Percentiles rank a stretch among this genome's conserved stretches.
Evolutionary conservation across 176 grass and related monocot species (phyloP).

Genomic region (Zizania latifolia): DNA sequence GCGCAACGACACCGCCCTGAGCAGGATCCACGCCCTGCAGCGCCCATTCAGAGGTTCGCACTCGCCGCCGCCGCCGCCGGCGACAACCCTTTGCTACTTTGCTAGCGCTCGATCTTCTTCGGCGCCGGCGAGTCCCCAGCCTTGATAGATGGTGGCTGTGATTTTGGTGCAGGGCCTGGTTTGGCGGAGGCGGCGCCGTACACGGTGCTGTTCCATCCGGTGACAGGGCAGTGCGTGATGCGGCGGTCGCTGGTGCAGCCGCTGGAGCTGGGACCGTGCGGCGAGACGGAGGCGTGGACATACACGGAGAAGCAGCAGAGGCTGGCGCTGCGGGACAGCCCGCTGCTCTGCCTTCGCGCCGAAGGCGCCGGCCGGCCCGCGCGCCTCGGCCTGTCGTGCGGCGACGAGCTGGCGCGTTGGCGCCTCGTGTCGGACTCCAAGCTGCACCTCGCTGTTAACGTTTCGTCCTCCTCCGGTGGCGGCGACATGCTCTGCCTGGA

Average conservation of each 20-base stretch:
- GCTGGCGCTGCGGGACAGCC: conserved; percentile 29
- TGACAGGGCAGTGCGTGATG: conserved; percentile 44
- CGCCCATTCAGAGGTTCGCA: conserved; percentile 47
- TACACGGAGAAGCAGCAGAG: conserved; percentile 27
- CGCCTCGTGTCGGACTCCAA: conserved; percentile 54
- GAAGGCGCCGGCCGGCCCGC: conserved; percentile 33
- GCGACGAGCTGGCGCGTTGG: conserved; percentile 48
- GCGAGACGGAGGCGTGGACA: conserved; percentile 43
- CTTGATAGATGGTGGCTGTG: too few species aligned
- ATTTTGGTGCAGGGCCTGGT: conserved; percentile 51
- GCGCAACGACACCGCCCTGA: conserved; percentile 34
- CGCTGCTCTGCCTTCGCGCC: conserved; percentile 43
- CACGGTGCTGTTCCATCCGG: conserved; percentile 50
- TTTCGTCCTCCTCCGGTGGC: background rate
- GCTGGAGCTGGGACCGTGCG: conserved; percentile 50
- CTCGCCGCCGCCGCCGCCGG: too few species aligned
- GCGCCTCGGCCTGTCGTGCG: conserved; percentile 31
- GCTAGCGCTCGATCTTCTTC: too few species aligned
- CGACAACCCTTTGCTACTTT: too few species aligned
- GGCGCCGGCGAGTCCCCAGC: too few species aligned
- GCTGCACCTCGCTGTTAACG: conserved; percentile 57
- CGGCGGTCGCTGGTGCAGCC: background rate
- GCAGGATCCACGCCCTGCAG: conserved; percentile 45
- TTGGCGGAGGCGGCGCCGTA: conserved; percentile 28
- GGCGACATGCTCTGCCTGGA: conserved; percentile 48